These are phyloP conservation scores for Pochonia chlamydosporia DNA, from an alignment of 2,329 filamentous ascomycete species.

Conservation along the genomic window DNA sequence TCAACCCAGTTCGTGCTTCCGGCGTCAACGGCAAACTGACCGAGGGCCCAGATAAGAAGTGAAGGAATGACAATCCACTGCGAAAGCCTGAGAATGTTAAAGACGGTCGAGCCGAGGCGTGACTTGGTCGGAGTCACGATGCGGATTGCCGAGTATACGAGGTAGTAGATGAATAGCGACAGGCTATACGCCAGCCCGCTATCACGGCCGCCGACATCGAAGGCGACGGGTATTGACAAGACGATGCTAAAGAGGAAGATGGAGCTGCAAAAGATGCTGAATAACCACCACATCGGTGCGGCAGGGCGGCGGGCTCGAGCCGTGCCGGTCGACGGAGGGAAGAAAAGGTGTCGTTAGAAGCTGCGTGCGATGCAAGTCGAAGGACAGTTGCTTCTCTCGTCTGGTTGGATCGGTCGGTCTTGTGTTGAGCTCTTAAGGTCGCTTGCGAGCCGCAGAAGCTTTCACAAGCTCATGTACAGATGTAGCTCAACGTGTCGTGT, in stretches of 20 bases:
- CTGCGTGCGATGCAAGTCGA: constrained; percentile 16
- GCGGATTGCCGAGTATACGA: constrained; percentile 75
- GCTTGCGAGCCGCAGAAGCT: not conserved
- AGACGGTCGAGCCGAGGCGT: constrained; percentile 65
- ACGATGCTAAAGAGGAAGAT: constrained; percentile 88
- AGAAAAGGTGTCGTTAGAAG: not conserved
- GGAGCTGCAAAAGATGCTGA: constrained; percentile 72
- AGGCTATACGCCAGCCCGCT: constrained; percentile 93
- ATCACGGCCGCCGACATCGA: constrained; percentile 93
- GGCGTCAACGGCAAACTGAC: constrained; percentile 91
- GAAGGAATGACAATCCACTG: constrained; percentile 85
- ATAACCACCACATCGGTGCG: constrained; percentile 71
- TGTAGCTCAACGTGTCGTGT: not conserved
- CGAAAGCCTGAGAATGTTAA: constrained; percentile 63
- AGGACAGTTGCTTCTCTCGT: not conserved
- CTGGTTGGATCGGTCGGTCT: not conserved
- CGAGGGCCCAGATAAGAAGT: constrained; percentile 89
- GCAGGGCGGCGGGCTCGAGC: constrained; percentile 19
- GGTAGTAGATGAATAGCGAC: constrained; percentile 83
- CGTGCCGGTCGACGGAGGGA: constrained; percentile 7
- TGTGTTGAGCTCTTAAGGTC: too few species aligned
- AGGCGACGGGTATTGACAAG: constrained; percentile 92
- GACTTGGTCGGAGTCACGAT: constrained; percentile 76
- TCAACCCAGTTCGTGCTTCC: constrained; percentile 74
- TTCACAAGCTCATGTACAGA: not conserved